Conservation (phyloP, 2,329 filamentous ascomycete species). For the Aspergillus fructus region DNA sequence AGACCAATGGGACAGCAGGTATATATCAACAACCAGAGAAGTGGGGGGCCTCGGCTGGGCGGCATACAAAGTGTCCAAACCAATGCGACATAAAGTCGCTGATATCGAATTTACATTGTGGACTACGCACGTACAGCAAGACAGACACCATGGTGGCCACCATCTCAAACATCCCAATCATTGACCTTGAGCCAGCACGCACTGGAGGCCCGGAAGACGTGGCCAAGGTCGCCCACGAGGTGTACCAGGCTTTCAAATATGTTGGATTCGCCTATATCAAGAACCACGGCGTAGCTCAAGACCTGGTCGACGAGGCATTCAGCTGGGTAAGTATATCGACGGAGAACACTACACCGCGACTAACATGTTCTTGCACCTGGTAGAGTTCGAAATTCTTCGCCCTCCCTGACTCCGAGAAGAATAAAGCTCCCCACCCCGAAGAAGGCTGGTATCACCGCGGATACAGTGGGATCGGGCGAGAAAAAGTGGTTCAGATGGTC, state of each 20-base stretch:
- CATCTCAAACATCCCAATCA: background rate
- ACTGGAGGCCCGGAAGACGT: background rate
- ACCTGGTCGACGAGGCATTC: constrained; percentile 4
- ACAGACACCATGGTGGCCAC: background rate
- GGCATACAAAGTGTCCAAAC: too few relatives aligned
- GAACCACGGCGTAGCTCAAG: constrained; percentile 4
- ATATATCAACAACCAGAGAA: background rate
- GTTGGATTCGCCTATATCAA: constrained; percentile 7
- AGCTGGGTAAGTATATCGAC: background rate
- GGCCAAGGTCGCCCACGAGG: background rate
- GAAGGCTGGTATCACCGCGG: constrained; percentile 6
- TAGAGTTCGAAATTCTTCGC: constrained; percentile 8
- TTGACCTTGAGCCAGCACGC: background rate
- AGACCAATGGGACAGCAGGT: background rate
- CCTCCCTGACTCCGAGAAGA: background rate
- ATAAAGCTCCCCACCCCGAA: background rate
- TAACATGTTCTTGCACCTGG: background rate
- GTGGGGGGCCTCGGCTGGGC: too few relatives aligned
- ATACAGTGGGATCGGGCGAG: background rate
- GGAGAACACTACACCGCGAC: too few relatives aligned
- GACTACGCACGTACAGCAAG: background rate
- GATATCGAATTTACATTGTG: too few relatives aligned
- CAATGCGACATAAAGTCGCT: too few relatives aligned
- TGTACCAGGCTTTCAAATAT: constrained; percentile 7
- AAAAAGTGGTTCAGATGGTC: constrained; percentile 5